Evolutionary conservation across 73 alveolate genomes (phyloP).

Genomic region (Paraurostyla sp.): DNA sequence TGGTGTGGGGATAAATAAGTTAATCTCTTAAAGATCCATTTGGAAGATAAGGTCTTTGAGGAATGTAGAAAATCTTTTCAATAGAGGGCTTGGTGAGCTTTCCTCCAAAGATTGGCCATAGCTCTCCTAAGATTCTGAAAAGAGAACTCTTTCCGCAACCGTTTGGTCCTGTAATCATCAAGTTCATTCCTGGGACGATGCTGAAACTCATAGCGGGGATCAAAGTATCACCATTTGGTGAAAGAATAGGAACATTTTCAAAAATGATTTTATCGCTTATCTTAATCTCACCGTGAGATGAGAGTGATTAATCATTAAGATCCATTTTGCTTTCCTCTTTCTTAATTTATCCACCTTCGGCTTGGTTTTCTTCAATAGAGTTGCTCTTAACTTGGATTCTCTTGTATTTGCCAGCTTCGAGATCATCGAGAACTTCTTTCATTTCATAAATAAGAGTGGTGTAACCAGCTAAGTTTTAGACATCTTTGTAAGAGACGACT

Average conservation of each 20-base stretch:
- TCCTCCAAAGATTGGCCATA: constrained; percentile 96
- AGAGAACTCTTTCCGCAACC: constrained; percentile 96
- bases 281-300: constrained; percentile 53
- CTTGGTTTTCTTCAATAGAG: constrained; percentile 54
- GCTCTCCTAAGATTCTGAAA: constrained; percentile 95
- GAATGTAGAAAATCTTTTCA: constrained; percentile 89
- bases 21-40: constrained; percentile 94
- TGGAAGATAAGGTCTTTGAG: constrained; percentile 96
- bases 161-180: constrained; percentile 94
- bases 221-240: constrained; percentile 93
- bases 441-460: constrained; percentile 87
- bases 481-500: constrained; percentile 93
- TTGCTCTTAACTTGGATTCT: constrained; percentile 64
- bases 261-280: constrained; percentile 76
- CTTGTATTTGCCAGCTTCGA: constrained; percentile 80
- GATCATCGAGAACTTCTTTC: constrained; percentile 87
- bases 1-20: constrained; percentile 92
- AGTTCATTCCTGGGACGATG: constrained; percentile 87
- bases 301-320: constrained; percentile 39
- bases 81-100: constrained; percentile 84
- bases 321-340: constrained; percentile 48
- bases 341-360: constrained; percentile 43
- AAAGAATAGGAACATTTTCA: constrained; percentile 88
- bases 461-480: constrained; percentile 92
- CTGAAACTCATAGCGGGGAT: constrained; percentile 81